Base-by-base conservation (phyloP, 164 flowering plant species). In the Buxus sempervirens region DNA sequence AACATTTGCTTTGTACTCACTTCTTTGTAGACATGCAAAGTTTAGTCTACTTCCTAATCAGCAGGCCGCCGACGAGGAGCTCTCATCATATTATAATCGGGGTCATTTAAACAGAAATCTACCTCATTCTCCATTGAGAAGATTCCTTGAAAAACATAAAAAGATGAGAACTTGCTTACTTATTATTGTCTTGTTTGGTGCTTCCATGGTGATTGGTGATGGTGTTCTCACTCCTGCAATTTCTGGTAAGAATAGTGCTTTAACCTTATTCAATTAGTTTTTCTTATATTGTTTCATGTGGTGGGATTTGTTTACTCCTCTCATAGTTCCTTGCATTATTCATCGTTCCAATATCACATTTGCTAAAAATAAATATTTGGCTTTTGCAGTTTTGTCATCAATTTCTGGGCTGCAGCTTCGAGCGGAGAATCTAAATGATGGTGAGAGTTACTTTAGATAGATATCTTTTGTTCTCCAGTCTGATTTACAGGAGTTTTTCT, bases 51-150 rank as follows among this genome's bases (percentile, higher is more conserved):
- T 85, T 64, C 90, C 90, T 24, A 87, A 89, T 74, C 78, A 82
- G 36, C 96, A 89, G 75, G 85, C 84, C 28, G 88, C 86, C 0
- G 92, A 89, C 75, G 90, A 89, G 75, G 90, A 89, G 77, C 78
- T 89, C 62, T 83, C 90, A 25, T 79, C 83, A n/a, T 85, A 87
- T 71, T 71, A 80, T 59, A 64, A 65, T 27, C 73, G 67, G 20
- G 72, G 82, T 25, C 55, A 65, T 63, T 68, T 76, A 21, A 71
- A 58, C 38, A 72, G 74, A 56, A 73, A 66, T 42, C 1, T 42
- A 15, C 67, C 66, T 42, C 26, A 77, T 5, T 78, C 89, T 48
- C 68, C 73, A 16, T 67, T 83, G 36, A 87, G 71, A 75, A 76
- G 58, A 64, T 82, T 79, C 69, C 72, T 83, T 45, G 89, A 89